Evolutionary conservation across 805 yeast species (phyloP).

Genomic region (Starmera amethionina): DNA sequence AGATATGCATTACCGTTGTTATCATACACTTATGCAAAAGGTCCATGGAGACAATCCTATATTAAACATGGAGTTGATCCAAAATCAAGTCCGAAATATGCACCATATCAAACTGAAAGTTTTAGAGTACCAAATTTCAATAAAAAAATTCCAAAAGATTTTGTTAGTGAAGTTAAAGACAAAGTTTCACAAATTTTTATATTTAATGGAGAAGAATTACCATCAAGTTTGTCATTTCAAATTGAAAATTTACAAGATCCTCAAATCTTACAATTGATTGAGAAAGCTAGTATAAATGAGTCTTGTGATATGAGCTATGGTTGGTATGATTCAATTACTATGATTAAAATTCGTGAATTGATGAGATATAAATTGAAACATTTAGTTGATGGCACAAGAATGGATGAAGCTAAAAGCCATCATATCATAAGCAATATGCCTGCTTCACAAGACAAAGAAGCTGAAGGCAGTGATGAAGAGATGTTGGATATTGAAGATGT

Average conservation of each 20-base stretch:
- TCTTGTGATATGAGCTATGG: conserved; percentile 59
- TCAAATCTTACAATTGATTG: conserved; percentile 39
- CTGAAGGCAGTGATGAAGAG: conserved; percentile 20
- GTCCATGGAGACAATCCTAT: conserved; percentile 92
- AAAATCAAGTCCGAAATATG: conserved; percentile 37
- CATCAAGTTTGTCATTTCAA: conserved; percentile 65
- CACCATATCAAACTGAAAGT: conserved; percentile 75
- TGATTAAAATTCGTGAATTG: conserved; percentile 57
- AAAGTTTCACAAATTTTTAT: conserved; percentile 37
- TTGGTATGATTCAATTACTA: conserved; percentile 60
- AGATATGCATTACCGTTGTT: conserved; percentile 79
- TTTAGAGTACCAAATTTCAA: conserved; percentile 34
- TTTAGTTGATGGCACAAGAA: conserved; percentile 36
- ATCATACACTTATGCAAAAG: conserved; percentile 72
- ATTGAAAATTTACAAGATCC: conserved; percentile 70
- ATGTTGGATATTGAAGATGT: conserved; percentile 22
- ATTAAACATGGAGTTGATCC: conserved; percentile 79
- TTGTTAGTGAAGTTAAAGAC: conserved; percentile 22
- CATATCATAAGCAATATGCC: conserved; percentile 24
- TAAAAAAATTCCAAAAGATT: conserved; percentile 21
- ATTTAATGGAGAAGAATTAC: conserved; percentile 65
- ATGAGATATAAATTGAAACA: conserved; percentile 64
- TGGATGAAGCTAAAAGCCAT: conserved; percentile 30
- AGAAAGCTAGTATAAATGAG: conserved; percentile 26
- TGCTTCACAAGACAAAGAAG: conserved; percentile 11